Evolutionary conservation across 2,329 filamentous ascomycete genomes (phyloP).

Genomic region (Aciculosporium take): DNA sequence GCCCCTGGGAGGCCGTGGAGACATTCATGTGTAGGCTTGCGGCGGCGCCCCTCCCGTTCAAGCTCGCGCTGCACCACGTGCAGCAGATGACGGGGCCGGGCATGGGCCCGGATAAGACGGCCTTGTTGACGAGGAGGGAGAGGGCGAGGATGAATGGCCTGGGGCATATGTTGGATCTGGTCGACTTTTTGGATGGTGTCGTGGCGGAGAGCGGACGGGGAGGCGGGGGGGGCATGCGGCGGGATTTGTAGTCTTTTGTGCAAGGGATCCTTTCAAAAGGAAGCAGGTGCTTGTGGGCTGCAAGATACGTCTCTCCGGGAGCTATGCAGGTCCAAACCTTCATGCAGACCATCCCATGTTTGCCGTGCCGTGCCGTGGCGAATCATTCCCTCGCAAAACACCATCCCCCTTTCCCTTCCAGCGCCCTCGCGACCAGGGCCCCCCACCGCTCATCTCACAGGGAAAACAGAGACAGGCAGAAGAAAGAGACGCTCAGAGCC

Average conservation of each 20-base stretch:
- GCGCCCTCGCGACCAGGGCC: neutral
- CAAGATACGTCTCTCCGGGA: too few species aligned
- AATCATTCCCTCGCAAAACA: neutral
- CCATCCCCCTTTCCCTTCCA: too few species aligned
- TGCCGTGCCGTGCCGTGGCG: too few species aligned
- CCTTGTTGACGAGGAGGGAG: constrained; percentile 43
- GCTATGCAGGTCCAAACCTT: too few species aligned
- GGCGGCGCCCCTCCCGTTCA: constrained; percentile 44
- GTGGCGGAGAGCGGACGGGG: constrained; percentile 22
- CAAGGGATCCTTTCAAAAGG: neutral
- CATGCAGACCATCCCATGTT: too few species aligned
- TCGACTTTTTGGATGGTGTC: constrained; percentile 45
- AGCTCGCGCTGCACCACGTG: constrained; percentile 51
- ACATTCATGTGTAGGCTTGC: constrained; percentile 46
- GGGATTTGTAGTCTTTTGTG: constrained; percentile 16
- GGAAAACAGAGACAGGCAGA: neutral
- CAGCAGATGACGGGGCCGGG: constrained; percentile 51
- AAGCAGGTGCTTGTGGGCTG: neutral
- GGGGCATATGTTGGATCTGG: constrained; percentile 39
- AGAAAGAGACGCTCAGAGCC: constrained; percentile 27
- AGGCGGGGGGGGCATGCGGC: constrained; percentile 16
- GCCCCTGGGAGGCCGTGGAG: constrained; percentile 49
- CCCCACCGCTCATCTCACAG: neutral
- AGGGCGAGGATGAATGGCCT: constrained; percentile 34
- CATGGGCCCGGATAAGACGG: constrained; percentile 35